Evolutionary conservation across 495 filamentous ascomycete species (phyloP), one percentile per base, ranked within the genome.

Genomic region (Clohesyomyces aquaticus): DNA sequence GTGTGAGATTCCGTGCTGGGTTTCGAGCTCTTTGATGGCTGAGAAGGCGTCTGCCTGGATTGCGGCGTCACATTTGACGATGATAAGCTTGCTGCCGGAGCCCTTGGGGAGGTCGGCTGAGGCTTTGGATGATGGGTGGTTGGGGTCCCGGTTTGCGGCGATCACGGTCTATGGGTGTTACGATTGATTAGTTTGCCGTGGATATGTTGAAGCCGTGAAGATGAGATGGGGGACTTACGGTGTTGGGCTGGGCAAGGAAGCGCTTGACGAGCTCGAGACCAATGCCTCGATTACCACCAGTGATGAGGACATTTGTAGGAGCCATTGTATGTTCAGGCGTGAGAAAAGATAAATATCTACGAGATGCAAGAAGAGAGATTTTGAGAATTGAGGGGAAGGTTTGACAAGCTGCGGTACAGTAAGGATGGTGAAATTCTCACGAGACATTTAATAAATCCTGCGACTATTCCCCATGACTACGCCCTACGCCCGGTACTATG

Each of bases 211-310:
- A n/a, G n/a, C n/a, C n/a, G n/a, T n/a, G n/a, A n/a, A n/a, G n/a
- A n/a, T n/a, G n/a, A n/a, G n/a, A n/a, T n/a, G n/a, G n/a, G n/a
- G n/a, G n/a, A n/a, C n/a, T n/a, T n/a, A n/a, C n/a, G n/a, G n/a
- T n/a, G n/a, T n/a, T n/a, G 8, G 50, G 26, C 38, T 19, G 14
- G 9, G 41, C 27, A 74, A 76, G 56, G 79, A 82, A 67, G 81
- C 81, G 54, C 85, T 90, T 51, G 87, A 89, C 71, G 92, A 96
- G 73, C 94, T 91, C 3, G 14, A 32, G 25, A 2, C 50, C 50
- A 92, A 96, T 73, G 91, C 98, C 23, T 97, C 91, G 67, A 87
- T 98, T 67, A 93, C 97, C 75, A 91, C 98, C 14, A 84, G 96
- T 77, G 97, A 96, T 75, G 93, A 93, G 11, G 96, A 98, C 65